These are phyloP conservation scores for Parachaetomium inaequale DNA, from an alignment of 495 filamentous ascomycete genomes.

Conservation along the genomic window DNA sequence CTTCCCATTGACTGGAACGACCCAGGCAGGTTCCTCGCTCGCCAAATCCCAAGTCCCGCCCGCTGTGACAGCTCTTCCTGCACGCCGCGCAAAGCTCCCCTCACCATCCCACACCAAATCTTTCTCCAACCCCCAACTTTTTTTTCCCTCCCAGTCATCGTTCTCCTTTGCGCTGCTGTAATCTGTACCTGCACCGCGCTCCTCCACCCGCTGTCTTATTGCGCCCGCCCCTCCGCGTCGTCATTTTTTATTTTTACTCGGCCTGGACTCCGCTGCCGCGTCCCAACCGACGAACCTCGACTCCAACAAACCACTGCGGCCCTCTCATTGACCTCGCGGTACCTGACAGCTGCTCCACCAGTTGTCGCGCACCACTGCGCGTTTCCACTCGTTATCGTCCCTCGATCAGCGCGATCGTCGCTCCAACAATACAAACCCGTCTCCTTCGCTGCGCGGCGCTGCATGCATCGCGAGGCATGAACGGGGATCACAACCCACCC, in stretches of 20 bases:
- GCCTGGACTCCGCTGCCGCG: constrained; percentile 20
- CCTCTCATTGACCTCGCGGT: constrained; percentile 4
- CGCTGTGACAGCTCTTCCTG: constrained; percentile 24
- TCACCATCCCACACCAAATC: constrained; percentile 30
- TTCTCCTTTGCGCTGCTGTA: constrained; percentile 25
- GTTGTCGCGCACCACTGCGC: constrained; percentile 19
- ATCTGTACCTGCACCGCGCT: constrained; percentile 30
- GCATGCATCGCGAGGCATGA: constrained; percentile 46
- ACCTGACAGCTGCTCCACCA: constrained; percentile 25
- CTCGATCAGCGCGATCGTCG: constrained; percentile 47
- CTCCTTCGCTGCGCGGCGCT: constrained; percentile 27
- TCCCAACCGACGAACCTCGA: constrained; percentile 16
- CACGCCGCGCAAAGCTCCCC: constrained; percentile 22
- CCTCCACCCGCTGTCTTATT: constrained; percentile 29
- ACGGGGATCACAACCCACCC: constrained; percentile 38
- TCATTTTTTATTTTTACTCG: constrained; percentile 26
- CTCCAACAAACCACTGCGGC: constrained; percentile 2
- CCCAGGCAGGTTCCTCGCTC: constrained; percentile 12
- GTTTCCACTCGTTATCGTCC: constrained; percentile 25
- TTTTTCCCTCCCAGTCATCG: constrained; percentile 26
- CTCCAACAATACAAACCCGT: constrained; percentile 12
- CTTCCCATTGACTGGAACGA: constrained; percentile 25
- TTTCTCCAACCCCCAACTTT: constrained; percentile 36
- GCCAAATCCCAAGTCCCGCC: constrained; percentile 17
- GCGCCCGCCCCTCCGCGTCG: constrained; percentile 39